Evolutionary conservation across 331 rosid genomes (phyloP).

Genomic region (Pyrus hybrid): DNA sequence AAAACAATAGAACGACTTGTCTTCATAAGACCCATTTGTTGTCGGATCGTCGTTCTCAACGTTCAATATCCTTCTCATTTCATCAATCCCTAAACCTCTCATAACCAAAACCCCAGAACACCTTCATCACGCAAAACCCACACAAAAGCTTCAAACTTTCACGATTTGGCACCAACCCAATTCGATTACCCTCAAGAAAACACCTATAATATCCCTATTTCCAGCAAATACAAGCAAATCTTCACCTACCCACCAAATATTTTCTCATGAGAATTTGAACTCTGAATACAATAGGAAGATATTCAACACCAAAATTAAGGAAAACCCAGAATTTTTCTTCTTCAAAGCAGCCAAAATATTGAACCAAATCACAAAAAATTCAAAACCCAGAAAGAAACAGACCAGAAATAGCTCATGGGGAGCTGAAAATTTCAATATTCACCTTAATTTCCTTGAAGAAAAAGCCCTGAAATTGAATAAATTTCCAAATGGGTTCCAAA

Average conservation of each 20-base stretch:
- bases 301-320: not conserved
- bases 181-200: slow-evolving; percentile 18
- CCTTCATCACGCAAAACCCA: slow-evolving; percentile 16
- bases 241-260: slow-evolving; percentile 25
- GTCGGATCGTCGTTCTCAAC: slow-evolving; percentile 36
- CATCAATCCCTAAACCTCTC: slow-evolving; percentile 36
- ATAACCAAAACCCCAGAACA: slow-evolving; percentile 32
- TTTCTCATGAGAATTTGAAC: slow-evolving; percentile 16
- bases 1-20: slow-evolving; percentile 45
- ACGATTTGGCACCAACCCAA: slow-evolving; percentile 17
- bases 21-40: slow-evolving; percentile 42
- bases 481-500: not conserved
- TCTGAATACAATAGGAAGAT: not conserved
- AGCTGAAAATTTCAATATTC: slow-evolving; percentile 12
- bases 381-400: slow-evolving; percentile 5
- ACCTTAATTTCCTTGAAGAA: not conserved
- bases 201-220: not conserved
- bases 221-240: slow-evolving; percentile 7
- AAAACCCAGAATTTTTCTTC: slow-evolving; percentile 3
- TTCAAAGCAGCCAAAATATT: slow-evolving; percentile 14
- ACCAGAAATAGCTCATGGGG: slow-evolving; percentile 9
- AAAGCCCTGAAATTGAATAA: not conserved
- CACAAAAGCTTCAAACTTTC: slow-evolving; percentile 22
- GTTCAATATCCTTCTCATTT: slow-evolving; percentile 35
- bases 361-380: slow-evolving; percentile 18